These are phyloP conservation scores for Shiraia sp. DNA, from an alignment of 2,329 filamentous ascomycete genomes.

Conservation along the genomic window DNA sequence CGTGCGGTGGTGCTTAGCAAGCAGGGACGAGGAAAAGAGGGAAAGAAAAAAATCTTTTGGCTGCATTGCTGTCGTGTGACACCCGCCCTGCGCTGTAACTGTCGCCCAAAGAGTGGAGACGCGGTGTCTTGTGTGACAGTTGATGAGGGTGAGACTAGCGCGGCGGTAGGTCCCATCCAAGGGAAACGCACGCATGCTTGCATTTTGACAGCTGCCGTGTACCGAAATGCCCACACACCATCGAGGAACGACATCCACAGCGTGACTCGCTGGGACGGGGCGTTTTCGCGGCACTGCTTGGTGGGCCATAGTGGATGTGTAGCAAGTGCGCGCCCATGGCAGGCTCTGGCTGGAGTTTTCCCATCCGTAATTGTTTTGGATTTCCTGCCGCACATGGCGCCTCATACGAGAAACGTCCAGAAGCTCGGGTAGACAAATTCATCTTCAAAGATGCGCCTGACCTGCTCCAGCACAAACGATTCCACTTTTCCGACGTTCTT, in stretches of 20 bases:
- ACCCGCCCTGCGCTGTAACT: constrained; percentile 39
- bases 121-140: constrained; percentile 24
- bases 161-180: too few species aligned
- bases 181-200: constrained; percentile 35
- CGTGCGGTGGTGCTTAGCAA: too few species aligned
- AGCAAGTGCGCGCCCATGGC: neutral
- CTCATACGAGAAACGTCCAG: constrained; percentile 90
- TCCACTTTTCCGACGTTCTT: constrained; percentile 99
- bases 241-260: neutral
- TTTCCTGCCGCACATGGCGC: constrained; percentile 1
- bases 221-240: neutral
- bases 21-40: too few species aligned
- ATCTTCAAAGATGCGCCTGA: constrained; percentile 95
- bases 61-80: constrained; percentile 27
- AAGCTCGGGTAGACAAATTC: constrained; percentile 98
- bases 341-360: neutral
- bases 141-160: neutral
- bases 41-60: neutral
- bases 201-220: constrained; percentile 31
- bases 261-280: neutral
- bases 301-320: neutral
- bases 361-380: constrained; percentile 1
- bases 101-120: constrained; percentile 29
- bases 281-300: neutral
- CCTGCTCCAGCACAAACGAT: constrained; percentile 94